Evolutionary conservation across 1,139 yeast species (phyloP), one percentile per base, ranked within the genome.

Genomic region (Debaryomycetaceae sp.): DNA sequence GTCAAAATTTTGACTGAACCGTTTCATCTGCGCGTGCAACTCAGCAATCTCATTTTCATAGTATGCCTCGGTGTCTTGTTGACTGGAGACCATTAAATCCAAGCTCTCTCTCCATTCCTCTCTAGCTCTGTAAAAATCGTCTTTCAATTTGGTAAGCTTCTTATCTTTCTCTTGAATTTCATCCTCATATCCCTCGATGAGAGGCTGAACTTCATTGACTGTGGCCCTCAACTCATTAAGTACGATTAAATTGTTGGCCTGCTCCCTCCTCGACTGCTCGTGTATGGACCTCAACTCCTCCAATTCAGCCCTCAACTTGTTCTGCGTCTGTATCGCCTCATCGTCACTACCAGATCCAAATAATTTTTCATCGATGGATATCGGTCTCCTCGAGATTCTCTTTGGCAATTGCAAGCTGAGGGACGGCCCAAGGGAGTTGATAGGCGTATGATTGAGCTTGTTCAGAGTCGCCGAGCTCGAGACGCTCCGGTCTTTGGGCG

Each of bases 51-150:
- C 48, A 36, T 40, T 38, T 37, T 68, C 73, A 45, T 67, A 71
- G 47, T 63, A 62, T 17, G 52, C 53, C 45, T 71, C 76, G 40
- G 68, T 66, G 43, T 73, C 77, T 45, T 70, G 76, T 47, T 73
- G 76, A 6, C 74, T 66, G 35, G 60, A 58, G 20, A 69, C 79
- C 60, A 82, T 68, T 36, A 79, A 65, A 49, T 78, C 83, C 45
- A 82, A 71, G 34, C 81, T 81, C 41, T 73, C 78, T 43, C 83
- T 60, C 68, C 85, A 70, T 52, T 82, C 85, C 44, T 75, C 77
- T 37, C 85, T 63, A 38, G 83, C 85, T 14, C 62, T 58, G 41
- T 80, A 83, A 43, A 77, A 75, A 33, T 67, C 73, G n/a, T 58
- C 59, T 53, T 71, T 72, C 47, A 72, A 79, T 46, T 68, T 73